Percentiles rank a stretch among this genome's conserved stretches.
Conservation (phyloP, 202 grass and related monocot genomes). For the Cymbopogon flexuosus region DNA sequence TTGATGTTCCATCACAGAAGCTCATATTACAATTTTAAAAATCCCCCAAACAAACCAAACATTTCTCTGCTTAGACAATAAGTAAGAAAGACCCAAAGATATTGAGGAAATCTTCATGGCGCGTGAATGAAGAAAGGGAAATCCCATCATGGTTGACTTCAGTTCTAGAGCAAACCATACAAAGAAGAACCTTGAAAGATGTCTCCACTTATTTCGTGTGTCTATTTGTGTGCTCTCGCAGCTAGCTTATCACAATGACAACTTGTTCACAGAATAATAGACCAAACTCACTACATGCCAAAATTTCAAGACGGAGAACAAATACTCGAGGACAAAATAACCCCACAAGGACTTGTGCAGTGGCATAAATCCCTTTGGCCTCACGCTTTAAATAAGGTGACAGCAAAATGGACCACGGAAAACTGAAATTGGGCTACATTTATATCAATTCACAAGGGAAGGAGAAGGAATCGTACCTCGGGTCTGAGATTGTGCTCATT, state of each 20-base stretch:
- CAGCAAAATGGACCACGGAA: conserved; percentile 47
- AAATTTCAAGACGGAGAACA: conserved; percentile 34
- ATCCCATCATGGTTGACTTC: background rate
- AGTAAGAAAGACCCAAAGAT: conserved; percentile 7
- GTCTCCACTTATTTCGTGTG: conserved; percentile 5
- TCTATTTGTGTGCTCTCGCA: conserved; percentile 39
- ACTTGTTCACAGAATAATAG: conserved; percentile 31
- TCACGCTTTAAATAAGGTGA: conserved; percentile 33
- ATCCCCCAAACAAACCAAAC: conserved; percentile 18
- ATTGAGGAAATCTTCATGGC: background rate
- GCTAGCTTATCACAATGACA: conserved; percentile 40
- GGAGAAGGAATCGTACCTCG: conserved; percentile 46
- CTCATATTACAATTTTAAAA: background rate
- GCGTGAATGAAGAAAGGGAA: background rate
- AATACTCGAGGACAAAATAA: conserved; percentile 41
- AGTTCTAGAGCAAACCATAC: background rate
- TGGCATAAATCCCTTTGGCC: conserved; percentile 28
- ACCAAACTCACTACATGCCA: conserved; percentile 44
- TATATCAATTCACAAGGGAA: conserved; percentile 37
- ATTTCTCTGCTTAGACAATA: background rate
- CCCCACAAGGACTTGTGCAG: conserved; percentile 36
- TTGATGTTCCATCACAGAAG: conserved; percentile 15
- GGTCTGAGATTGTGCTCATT: conserved; percentile 40
- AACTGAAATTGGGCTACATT: conserved; percentile 30
- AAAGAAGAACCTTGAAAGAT: background rate